Evolutionary conservation across 257 asterid genomes (phyloP), one percentile per base, ranked within the genome.

Genomic region (Nicotiana paniculata): DNA sequence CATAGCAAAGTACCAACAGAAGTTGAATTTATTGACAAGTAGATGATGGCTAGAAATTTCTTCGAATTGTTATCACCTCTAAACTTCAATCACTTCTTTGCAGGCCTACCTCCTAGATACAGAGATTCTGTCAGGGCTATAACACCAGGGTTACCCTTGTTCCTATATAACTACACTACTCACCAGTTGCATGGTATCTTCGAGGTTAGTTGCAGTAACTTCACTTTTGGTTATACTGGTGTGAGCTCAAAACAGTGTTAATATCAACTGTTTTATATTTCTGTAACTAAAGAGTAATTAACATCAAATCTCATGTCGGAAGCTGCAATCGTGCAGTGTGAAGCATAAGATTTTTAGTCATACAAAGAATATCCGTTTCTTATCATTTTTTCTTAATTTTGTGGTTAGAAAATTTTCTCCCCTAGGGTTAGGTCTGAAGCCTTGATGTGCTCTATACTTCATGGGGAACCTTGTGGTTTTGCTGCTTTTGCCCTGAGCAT

Each of bases 141-240:
- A 81, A 96, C 99, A 12, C 98, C 99, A 24, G 99, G 98, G 83
- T 89, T 96, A 82, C 98, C 97, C 51, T 84, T 96, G 82, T 94
- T 94, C 86, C 94, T 96, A 77, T 94, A 96, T 87, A 94, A 94
- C 30, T 96, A 93, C 82, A 94, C 98, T 80, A 96, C 97, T 89
- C 97, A 94, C 83, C 99, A 93, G 92, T 81, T 96, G 97, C 97
- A 96, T 86, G 99, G 99, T 30, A 90, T 96, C 77, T 96, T 94
- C 81, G 97, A 96, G 97, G 99, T 93, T 80, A 37, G 89, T n/a
- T 72, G 65, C 64, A 54, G 66, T 66, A 69, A 64, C 35, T 70
- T 48, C 69, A 59, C 35, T 70, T 48, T 74, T 74, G 59, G 39
- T 21, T 48, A 48, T 46, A 28, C 32, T 43, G 30, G 57, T 43